Conservation (phyloP, 2,329 filamentous ascomycete genomes). For the Ophiocordyceps camponoti-saundersi region DNA sequence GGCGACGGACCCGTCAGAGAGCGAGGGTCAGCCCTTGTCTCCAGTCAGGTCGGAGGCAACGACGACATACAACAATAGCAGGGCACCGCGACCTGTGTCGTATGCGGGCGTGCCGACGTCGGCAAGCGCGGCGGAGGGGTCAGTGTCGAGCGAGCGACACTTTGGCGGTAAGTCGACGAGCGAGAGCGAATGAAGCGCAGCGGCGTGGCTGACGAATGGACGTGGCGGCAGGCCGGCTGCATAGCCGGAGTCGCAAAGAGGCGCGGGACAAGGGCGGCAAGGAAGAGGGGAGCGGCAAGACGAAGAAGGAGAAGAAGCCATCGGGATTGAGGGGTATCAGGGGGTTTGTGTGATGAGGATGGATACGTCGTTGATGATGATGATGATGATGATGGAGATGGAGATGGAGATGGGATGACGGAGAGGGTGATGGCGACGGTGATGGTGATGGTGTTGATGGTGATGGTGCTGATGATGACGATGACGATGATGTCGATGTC, state of each 20-base stretch:
- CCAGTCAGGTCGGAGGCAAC: conserved; percentile 26
- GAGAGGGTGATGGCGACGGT: background rate
- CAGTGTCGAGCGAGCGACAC: conserved; percentile 18
- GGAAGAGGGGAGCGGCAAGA: conserved; percentile 19
- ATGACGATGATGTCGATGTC: no score
- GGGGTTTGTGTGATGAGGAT: conserved; percentile 14
- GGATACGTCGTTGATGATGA: no score
- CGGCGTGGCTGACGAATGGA: conserved; percentile 6
- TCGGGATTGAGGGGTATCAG: conserved; percentile 23
- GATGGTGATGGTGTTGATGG: background rate
- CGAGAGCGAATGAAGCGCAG: background rate
- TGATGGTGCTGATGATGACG: background rate
- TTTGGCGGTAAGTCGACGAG: conserved; percentile 24
- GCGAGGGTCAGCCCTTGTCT: conserved; percentile 19
- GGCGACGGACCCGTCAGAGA: conserved; percentile 18
- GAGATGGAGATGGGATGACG: no score
- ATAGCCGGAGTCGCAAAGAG: conserved; percentile 30
- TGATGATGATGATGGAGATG: background rate
- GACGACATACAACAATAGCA: conserved; percentile 16
- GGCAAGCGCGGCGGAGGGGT: conserved; percentile 17
- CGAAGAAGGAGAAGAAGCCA: conserved; percentile 19
- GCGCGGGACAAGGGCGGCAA: conserved; percentile 25
- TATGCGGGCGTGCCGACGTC: conserved; percentile 12
- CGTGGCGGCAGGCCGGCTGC: conserved; percentile 22
- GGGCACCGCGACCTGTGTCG: conserved; percentile 22